Evolutionary conservation across 345 rosid genomes (phyloP).

Genomic region (Populus euphratica): DNA sequence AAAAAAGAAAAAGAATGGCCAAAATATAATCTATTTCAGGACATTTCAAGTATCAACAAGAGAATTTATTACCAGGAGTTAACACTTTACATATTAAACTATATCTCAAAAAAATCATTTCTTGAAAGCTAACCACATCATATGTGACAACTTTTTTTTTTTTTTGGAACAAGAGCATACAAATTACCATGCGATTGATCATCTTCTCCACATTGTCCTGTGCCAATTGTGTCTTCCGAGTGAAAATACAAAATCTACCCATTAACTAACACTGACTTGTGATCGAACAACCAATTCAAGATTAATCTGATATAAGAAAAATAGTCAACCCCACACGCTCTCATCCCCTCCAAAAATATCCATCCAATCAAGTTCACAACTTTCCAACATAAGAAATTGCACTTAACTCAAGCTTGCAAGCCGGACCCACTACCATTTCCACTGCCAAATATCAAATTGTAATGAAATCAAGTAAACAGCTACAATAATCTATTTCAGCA

Average conservation of each 20-base stretch:
- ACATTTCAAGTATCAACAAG: not conserved
- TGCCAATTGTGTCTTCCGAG: not conserved
- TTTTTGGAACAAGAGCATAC: not conserved
- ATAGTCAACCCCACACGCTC: not conserved
- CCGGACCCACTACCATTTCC: too few species aligned
- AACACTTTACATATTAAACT: not conserved
- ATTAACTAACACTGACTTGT: not conserved
- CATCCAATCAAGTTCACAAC: not conserved
- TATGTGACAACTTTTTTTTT: not conserved
- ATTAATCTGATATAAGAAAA: not conserved
- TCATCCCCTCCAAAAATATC: not conserved
- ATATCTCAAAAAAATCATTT: not conserved
- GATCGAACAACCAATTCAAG: not conserved
- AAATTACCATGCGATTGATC: not conserved
- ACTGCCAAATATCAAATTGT: too few species aligned
- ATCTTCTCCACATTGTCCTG: not conserved
- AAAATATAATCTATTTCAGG: not conserved
- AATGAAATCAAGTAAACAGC: too few species aligned
- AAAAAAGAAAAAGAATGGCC: not conserved
- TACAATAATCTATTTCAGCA: too few species aligned
- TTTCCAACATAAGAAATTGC: not conserved
- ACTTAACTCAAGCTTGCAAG: too few species aligned
- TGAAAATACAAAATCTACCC: not conserved
- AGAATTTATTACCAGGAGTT: not conserved
- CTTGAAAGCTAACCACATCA: not conserved